Evolutionary conservation across 148 eudicot species (phyloP), one percentile per base, ranked within the genome.

Genomic region (Limonium bicolor): DNA sequence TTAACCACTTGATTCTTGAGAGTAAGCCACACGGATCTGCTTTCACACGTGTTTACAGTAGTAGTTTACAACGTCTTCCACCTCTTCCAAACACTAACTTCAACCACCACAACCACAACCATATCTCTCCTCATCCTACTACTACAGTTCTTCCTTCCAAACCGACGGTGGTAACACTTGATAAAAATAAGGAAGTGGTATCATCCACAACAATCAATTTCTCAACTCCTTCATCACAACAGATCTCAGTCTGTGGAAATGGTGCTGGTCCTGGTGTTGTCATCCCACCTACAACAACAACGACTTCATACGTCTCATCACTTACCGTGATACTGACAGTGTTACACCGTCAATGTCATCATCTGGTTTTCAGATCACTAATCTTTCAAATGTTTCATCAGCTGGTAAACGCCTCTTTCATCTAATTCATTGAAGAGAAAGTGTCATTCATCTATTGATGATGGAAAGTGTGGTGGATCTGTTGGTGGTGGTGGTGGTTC

Each of bases 341-440:
- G 8, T 70, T 2, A 75, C 72, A 57, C 72, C 55, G 41, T 72
- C 79, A 49, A 59, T 73, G 65, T 65, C 78, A 0, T 65, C 78
- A 0, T 78, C 86, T 12, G 81, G 78, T 13, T 74, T 78, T 21
- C 86, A 78, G 72, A 74, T 74, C 14, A 78, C 73, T 11, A 70
- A 70, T 21, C 23, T 73, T 21, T 74, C 81, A 1, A 65, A 53
- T 50, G 70, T 61, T 0, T 78, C 86, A 0, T 73, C 81, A 2
- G 63, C 71, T 5, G 77, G 81, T 0, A 51, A 61, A 37, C 77
- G 24, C 64, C 74, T 33, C 46, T 61, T 30, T 64, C 72, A 0
- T 55, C 66, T 5, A 61, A 69, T 6, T 55, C 73, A 32, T 50
- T 65, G 36, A 78, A 78, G 69, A 53, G 86, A 54, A 78, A 78